These are phyloP conservation scores for Fusarium subglutinans DNA, from an alignment of 2,329 filamentous ascomycete species.

Conservation along the genomic window DNA sequence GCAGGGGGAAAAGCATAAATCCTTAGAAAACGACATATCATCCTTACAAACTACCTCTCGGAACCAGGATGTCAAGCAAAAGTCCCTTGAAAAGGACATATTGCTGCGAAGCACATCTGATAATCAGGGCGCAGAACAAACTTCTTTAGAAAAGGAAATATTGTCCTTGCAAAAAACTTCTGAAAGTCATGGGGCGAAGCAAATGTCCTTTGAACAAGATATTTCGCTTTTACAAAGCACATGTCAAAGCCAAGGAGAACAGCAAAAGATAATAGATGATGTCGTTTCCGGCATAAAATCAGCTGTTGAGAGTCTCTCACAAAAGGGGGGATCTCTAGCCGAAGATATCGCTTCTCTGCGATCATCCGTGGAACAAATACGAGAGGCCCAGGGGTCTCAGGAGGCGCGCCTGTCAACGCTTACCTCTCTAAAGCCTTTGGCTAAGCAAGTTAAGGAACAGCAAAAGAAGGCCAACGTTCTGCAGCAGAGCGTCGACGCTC, in stretches of 20 bases:
- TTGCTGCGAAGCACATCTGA: background rate
- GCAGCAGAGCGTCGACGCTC: background rate
- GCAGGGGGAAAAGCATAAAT: conserved; percentile 10
- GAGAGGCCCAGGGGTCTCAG: background rate
- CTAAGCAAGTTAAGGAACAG: conserved; percentile 7
- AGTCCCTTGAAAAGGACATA: background rate
- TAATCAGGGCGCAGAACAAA: conserved; percentile 6
- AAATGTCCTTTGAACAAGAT: background rate
- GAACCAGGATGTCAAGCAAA: background rate
- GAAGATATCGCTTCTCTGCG: background rate
- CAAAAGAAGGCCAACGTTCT: background rate
- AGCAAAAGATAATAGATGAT: background rate
- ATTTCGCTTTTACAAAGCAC: conserved; percentile 1
- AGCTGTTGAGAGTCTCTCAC: background rate
- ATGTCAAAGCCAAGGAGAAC: background rate
- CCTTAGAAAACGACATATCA: background rate
- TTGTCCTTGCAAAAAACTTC: background rate
- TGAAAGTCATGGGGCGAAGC: conserved; percentile 4
- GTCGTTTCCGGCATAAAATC: conserved; percentile 4
- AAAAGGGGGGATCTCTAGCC: conserved; percentile 1
- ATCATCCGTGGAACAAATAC: background rate
- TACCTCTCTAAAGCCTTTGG: background rate
- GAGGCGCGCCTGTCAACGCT: background rate
- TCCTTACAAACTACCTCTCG: background rate
- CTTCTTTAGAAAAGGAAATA: background rate